Base-by-base conservation (phyloP, 1,284 basidiomycete genomes). In the Inonotus hispidus region DNA sequence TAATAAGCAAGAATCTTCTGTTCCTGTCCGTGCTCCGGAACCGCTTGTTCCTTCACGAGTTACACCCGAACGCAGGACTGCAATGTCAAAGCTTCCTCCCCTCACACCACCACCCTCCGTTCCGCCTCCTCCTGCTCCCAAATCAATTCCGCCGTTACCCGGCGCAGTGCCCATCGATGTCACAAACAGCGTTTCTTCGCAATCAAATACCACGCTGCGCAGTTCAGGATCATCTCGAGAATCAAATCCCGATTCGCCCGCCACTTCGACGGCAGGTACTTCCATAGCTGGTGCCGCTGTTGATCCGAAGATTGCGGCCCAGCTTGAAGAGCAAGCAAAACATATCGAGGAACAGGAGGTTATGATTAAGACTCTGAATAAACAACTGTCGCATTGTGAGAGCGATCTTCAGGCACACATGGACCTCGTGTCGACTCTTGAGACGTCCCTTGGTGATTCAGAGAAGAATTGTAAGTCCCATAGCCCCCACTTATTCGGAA, bases 351-450 rank as follows among this genome's bases (percentile, higher is more conserved):
- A 94, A 75, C 90, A 92, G 70, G 91, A 93, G 67, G 82, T 81
- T 54, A 92, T 91, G 89, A 93, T 96, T 77, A 90, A 92, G 75
- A 94, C 89, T 37, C 82, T 97, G 60, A 93, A 93, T 74, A 93
- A 95, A 74, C 93, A 95, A 74, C 74, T 97, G 58, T 85, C 85
- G 35, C 93, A 95, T 72, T 95, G 93, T 71, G 93, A 96, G 74
- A 85, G 82, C 64, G 93, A 96, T 73, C 78, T 96, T 62, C 91
- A 94, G 68, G 88, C 91, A 56, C 93, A 95, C 71, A 93, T 94
- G 81, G 92, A 96, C 71, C 82, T 95, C 60, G 92, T 95, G 64
- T 82, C 78, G 63, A 89, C 87, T 19, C 78, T 95, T 27, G 92
- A 94, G 75, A 83, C 85, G 43, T 91, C 91, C 37, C 78, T 95